These are phyloP conservation scores for Ophiosphaerella herpotricha DNA, from an alignment of 2,329 filamentous ascomycete species.

Conservation along the genomic window DNA sequence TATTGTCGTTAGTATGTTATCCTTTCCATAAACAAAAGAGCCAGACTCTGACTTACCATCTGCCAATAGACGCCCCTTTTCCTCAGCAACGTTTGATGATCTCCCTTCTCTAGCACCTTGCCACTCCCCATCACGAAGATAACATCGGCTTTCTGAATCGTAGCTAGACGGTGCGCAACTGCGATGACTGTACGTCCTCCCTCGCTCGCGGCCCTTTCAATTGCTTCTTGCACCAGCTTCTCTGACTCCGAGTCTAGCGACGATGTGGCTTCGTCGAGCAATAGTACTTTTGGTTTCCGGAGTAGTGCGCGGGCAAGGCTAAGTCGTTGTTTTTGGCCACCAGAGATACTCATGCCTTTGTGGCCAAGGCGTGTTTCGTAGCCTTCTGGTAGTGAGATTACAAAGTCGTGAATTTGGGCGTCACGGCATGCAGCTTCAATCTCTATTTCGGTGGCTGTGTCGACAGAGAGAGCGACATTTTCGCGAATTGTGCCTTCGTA, in stretches of 20 bases:
- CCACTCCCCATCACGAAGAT: constrained; percentile 45
- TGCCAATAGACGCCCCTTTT: constrained; percentile 41
- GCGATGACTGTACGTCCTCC: constrained; percentile 36
- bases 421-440: constrained; percentile 40
- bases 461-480: constrained; percentile 45
- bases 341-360: constrained; percentile 40
- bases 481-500: constrained; percentile 51
- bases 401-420: constrained; percentile 48
- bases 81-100: constrained; percentile 36
- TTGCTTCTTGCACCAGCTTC: constrained; percentile 40
- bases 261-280: constrained; percentile 44
- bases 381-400: constrained; percentile 39
- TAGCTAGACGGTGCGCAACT: constrained; percentile 45
- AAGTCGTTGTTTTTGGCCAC: constrained; percentile 45
- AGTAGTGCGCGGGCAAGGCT: constrained; percentile 41
- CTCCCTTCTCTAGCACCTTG: constrained; percentile 39
- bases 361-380: constrained; percentile 43
- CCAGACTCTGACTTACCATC: constrained; percentile 29
- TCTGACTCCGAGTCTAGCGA: constrained; percentile 42
- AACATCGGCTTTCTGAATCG: constrained; percentile 45
- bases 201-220: constrained; percentile 38
- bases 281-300: constrained; percentile 34
- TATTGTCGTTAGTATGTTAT: constrained; percentile 12
- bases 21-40: background rate
- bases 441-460: constrained; percentile 30